Evolutionary conservation across 1,284 basidiomycete genomes (phyloP).

Genomic region (Schizophyllum commune): DNA sequence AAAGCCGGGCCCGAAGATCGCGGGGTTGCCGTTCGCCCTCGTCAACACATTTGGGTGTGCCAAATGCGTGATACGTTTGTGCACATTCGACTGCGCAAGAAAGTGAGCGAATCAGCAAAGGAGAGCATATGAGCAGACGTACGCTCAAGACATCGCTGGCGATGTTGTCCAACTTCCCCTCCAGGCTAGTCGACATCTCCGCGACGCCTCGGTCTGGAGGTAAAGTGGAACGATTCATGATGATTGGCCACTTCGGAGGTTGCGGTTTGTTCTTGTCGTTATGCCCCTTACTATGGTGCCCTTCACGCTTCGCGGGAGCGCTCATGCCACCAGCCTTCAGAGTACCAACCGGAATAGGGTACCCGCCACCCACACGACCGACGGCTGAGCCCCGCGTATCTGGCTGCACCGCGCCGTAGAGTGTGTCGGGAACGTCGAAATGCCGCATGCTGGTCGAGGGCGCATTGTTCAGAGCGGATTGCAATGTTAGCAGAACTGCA

Average conservation of each 20-base stretch:
- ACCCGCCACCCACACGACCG: conserved; percentile 45
- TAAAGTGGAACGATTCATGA: conserved; percentile 24
- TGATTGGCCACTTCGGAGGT: conserved; percentile 41
- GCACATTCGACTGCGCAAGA: conserved; percentile 37
- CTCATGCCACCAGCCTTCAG: too few species aligned
- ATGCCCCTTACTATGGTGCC: too few species aligned
- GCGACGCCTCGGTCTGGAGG: background rate
- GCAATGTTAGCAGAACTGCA: conserved; percentile 49
- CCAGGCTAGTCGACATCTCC: background rate
- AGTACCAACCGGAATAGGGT: conserved; percentile 36
- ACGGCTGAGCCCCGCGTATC: conserved; percentile 43
- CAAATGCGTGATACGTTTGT: conserved; percentile 54
- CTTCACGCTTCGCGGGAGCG: too few species aligned
- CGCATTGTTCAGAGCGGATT: conserved; percentile 30
- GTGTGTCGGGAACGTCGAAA: conserved; percentile 59
- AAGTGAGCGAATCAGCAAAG: conserved; percentile 8
- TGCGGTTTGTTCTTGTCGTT: conserved; percentile 8
- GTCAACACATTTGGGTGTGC: conserved; percentile 51
- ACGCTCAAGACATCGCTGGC: conserved; percentile 37
- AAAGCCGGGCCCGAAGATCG: conserved; percentile 47
- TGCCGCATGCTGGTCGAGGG: conserved; percentile 25
- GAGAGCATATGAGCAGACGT: conserved; percentile 1
- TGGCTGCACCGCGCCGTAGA: conserved; percentile 48
- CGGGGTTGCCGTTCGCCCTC: background rate
- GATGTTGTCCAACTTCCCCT: conserved; percentile 20